phyloP scores from a whole-genome alignment of 345 rosid species.

The Brassica rapa region DNA sequence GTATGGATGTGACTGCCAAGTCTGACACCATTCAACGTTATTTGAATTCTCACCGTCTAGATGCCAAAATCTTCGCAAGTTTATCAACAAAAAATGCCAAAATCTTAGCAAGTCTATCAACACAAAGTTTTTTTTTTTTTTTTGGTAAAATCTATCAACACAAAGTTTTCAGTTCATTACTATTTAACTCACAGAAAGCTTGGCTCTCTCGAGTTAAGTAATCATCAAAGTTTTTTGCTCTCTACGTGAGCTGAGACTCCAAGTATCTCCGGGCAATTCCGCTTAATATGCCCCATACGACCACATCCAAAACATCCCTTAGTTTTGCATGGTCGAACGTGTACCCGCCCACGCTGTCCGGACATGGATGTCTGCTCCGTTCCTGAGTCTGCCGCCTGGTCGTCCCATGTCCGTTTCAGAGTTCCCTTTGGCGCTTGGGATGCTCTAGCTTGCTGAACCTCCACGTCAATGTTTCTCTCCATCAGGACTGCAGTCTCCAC shows the following conservation, averaged over 20 bases:
- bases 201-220: not conserved
- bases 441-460: not conserved
- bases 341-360: not conserved
- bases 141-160: not conserved
- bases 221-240: not conserved
- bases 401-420: not conserved
- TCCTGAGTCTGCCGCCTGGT: not conserved
- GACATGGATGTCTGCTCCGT: not conserved
- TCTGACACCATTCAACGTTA: too few relatives aligned
- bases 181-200: not conserved
- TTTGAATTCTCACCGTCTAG: too few relatives aligned
- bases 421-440: conserved; percentile 1
- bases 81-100: not conserved
- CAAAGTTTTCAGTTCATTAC: not conserved
- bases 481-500: conserved; percentile 3
- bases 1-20: too few relatives aligned
- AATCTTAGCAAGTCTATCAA: not conserved
- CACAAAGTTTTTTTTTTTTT: not conserved
- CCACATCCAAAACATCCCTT: not conserved
- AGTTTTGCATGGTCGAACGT: not conserved
- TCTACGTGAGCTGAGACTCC: not conserved
- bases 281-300: not conserved
- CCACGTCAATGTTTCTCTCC: not conserved
- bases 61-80: not conserved
- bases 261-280: not conserved